Conservation (phyloP, 106 monocot genomes). For the Triglochin maritima region DNA sequence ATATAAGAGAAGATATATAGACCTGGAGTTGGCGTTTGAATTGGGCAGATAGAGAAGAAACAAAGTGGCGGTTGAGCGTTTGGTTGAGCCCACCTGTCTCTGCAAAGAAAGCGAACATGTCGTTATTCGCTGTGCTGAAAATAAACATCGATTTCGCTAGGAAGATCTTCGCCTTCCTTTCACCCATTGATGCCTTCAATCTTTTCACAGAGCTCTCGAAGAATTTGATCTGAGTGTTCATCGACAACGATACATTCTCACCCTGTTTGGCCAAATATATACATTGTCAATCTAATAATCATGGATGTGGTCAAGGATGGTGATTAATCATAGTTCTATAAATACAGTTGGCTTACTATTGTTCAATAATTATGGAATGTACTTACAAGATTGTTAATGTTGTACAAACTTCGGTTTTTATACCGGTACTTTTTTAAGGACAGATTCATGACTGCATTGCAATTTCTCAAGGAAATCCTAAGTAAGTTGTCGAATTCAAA, state of each 20-base stretch:
- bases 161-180: background rate
- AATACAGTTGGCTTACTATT: background rate
- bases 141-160: constrained; percentile 37
- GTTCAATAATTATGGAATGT: background rate
- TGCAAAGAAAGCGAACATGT: constrained; percentile 14
- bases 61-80: background rate
- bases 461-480: too few species aligned
- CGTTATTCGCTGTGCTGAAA: constrained; percentile 34
- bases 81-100: background rate
- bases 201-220: background rate
- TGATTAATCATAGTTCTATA: background rate
- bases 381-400: too few species aligned
- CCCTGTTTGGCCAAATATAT: background rate
- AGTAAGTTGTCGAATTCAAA: too few species aligned
- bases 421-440: too few species aligned
- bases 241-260: constrained; percentile 3
- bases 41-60: background rate
- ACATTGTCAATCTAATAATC: background rate
- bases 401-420: too few species aligned
- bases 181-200: constrained; percentile 5
- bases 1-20: too few species aligned
- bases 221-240: constrained; percentile 14
- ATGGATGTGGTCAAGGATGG: background rate
- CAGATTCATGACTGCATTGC: too few species aligned
- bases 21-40: constrained; percentile 14